Conservation (phyloP, 106 monocot species). For the Alisma plantagoaquatica region DNA sequence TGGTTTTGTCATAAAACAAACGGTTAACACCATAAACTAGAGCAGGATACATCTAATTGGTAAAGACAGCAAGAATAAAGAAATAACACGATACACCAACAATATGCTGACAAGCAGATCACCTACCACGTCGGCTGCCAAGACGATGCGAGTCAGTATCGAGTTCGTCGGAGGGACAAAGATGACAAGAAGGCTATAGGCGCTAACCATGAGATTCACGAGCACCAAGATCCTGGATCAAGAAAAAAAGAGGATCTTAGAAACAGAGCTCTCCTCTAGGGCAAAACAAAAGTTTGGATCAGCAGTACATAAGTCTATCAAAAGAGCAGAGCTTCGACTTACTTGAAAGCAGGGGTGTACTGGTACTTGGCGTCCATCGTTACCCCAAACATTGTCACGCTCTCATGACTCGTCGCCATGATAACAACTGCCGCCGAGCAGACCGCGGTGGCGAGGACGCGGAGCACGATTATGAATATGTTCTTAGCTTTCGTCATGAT, state of each 20-base stretch:
- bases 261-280: no score
- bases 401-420: conserved; percentile 12
- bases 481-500: no score
- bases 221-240: conserved; percentile 67
- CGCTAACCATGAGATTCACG: conserved; percentile 30
- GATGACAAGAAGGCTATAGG: conserved; percentile 37
- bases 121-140: conserved; percentile 53
- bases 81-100: no score
- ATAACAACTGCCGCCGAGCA: conserved; percentile 6
- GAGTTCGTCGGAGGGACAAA: conserved; percentile 19
- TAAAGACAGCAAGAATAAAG: no score
- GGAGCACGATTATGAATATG: no score
- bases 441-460: conserved; percentile 2
- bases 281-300: no score
- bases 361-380: conserved; percentile 11
- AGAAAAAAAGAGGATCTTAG: no score
- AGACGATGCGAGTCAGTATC: conserved; percentile 21
- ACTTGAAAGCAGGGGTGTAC: conserved; percentile 17
- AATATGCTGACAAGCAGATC: no score
- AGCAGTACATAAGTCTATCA: no score
- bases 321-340: not conserved
- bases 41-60: no score
- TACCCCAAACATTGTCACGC: conserved; percentile 8
- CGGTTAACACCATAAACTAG: no score
- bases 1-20: no score